Evolutionary conservation across 331 rosid species (phyloP), one percentile per base, ranked within the genome.

Genomic region (Rhamnella rubrinervis): DNA sequence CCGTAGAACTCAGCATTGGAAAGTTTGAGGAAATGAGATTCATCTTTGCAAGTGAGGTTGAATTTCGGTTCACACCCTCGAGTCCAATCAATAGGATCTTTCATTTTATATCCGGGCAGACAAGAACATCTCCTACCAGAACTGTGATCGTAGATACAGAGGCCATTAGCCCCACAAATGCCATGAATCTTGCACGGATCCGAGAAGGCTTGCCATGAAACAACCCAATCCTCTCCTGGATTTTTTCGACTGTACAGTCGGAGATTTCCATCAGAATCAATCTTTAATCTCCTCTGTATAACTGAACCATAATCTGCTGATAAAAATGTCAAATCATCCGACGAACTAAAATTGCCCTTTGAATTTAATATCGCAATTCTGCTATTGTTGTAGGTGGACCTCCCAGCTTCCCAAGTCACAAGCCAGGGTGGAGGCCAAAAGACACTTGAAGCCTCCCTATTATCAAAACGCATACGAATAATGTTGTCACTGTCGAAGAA

Each of bases 241-340:
- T 53, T 25, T 59, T 28, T 41, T 31, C 84, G 64, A 20, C 96
- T 76, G 63, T 85, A 85, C 1, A 68, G 35, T 6, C 83, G 66
- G 28, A 87, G 1, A 69, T 87, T 85, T 0, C 96, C 93, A 10
- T 89, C 93, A 0, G 12, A 60, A 46, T 85, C 93, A 20, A 80
- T 8, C 17, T 7, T 71, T 7, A 88, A 25, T 58, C 77, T 86
- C 62, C 96, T 75, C 21, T 80, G 88, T 4, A 71, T 14, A 14
- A 35, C 25, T 1, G 40, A 18, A 1, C 92, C 92, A 25, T 77
- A 77, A 70, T 86, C 96, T 0, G 81, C 56, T 0, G 96, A 51
- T n/a, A 5, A 5, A 5, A 77, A 26, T 13, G 19, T 25, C 1
- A 83, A 78, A 3, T 55, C 13, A 57, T 89, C 89, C 0, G 81